Conservation (phyloP, 1,139 yeast genomes). For the Kodamaea plutei region DNA sequence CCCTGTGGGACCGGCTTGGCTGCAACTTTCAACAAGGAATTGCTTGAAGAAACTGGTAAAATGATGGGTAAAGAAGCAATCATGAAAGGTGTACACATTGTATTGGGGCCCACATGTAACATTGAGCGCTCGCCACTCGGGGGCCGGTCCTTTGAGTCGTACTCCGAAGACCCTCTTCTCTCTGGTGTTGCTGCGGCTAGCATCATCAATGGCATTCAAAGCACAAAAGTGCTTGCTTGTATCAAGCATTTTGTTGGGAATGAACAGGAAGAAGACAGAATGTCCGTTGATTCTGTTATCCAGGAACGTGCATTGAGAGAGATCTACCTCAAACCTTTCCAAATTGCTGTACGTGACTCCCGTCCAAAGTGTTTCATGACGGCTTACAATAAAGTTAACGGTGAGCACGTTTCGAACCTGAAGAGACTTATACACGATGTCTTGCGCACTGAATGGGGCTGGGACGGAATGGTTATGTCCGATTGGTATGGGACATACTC, state of each 20-base stretch:
- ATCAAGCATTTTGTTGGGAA: slow-evolving; percentile 60
- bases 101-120: slow-evolving; percentile 53
- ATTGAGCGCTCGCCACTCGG: slow-evolving; percentile 58
- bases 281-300: slow-evolving; percentile 42
- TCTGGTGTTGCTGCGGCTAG: slow-evolving; percentile 51
- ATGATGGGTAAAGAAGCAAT: slow-evolving; percentile 50
- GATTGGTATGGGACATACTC: slow-evolving; percentile 63
- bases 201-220: slow-evolving; percentile 52
- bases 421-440: slow-evolving; percentile 38
- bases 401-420: slow-evolving; percentile 52
- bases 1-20: slow-evolving; percentile 32
- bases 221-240: slow-evolving; percentile 49
- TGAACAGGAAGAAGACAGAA: slow-evolving; percentile 55
- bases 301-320: slow-evolving; percentile 60
- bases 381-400: slow-evolving; percentile 56
- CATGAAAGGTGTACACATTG: slow-evolving; percentile 45
- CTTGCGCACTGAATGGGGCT: slow-evolving; percentile 54
- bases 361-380: slow-evolving; percentile 55
- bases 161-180: slow-evolving; percentile 57
- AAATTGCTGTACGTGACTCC: slow-evolving; percentile 48
- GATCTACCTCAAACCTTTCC: slow-evolving; percentile 58
- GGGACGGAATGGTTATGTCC: slow-evolving; percentile 53
- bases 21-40: slow-evolving; percentile 21
- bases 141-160: slow-evolving; percentile 60
- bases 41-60: slow-evolving; percentile 40